Evolutionary conservation across 441 rosid genomes (phyloP).

Genomic region (Gossypium gossypioides): DNA sequence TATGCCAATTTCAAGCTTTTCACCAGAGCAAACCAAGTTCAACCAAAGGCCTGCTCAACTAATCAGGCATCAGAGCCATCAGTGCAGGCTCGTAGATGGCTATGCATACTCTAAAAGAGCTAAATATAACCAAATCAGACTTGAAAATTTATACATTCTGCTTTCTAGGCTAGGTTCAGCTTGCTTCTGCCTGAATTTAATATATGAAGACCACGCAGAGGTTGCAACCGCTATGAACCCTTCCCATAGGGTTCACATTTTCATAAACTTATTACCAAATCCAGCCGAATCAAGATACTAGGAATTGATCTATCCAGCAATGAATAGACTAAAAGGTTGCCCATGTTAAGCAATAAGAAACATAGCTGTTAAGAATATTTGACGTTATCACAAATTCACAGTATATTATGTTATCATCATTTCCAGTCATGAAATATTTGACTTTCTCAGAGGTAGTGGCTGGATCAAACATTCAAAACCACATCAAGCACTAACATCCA

Average conservation of each 20-base stretch:
- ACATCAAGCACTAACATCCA: background rate
- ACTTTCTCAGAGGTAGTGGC: background rate
- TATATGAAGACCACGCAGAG: background rate
- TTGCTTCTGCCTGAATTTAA: constrained; percentile 1
- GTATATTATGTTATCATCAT: background rate
- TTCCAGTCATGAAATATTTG: background rate
- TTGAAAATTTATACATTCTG: background rate
- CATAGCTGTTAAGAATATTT: background rate
- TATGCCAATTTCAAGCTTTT: background rate
- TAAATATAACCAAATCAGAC: background rate
- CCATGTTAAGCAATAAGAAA: background rate
- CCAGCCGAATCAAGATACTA: background rate
- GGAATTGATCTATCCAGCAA: background rate
- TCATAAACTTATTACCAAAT: background rate
- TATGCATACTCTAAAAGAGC: background rate
- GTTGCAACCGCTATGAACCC: background rate
- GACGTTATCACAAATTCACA: background rate
- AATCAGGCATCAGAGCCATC: constrained; percentile 4
- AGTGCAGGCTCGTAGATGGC: background rate
- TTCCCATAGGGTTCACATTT: background rate
- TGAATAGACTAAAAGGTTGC: background rate
- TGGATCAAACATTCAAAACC: background rate
- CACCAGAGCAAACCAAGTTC: background rate
- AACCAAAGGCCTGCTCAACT: constrained; percentile 3
- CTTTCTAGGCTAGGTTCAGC: constrained; percentile 3